A percentile compares a stretch with the other conserved stretches of the same genome.
Conservation (phyloP, 306 rosid species). For the Betula pendula region DNA sequence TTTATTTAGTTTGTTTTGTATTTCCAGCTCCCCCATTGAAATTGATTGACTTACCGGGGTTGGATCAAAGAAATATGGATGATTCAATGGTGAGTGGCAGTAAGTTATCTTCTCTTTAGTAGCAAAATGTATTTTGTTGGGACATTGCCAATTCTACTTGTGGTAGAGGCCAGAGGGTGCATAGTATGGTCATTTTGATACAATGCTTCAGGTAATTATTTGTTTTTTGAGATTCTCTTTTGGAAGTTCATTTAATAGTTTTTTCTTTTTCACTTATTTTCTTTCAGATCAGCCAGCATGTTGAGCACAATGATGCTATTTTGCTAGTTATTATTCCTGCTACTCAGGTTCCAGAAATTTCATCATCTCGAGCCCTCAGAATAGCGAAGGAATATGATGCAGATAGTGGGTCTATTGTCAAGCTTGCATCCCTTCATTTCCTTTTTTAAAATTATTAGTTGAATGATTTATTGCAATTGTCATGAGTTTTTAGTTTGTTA, state of each 20-base stretch:
- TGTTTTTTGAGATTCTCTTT: background rate
- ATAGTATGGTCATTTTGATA: no score
- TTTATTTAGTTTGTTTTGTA: background rate
- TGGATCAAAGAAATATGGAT: constrained; percentile 90
- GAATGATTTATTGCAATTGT: no score
- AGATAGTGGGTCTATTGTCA: constrained; percentile 58
- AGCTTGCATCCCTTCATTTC: no score
- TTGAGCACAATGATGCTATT: constrained; percentile 90
- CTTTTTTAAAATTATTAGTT: no score
- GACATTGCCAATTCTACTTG: no score
- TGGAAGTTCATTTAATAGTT: background rate
- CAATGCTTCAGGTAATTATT: no score
- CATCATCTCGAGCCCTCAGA: constrained; percentile 85
- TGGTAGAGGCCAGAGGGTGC: no score
- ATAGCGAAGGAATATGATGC: constrained; percentile 79
- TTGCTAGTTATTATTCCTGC: constrained; percentile 86
- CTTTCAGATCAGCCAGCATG: constrained; percentile 80
- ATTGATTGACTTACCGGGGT: constrained; percentile 93
- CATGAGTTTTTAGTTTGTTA: no score
- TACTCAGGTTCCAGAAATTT: constrained; percentile 83
- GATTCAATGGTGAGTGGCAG: constrained; percentile 70
- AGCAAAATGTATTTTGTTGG: no score
- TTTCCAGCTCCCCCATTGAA: constrained; percentile 85
- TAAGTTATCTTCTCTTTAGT: background rate
- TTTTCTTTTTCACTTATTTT: no score